Evolutionary conservation across 768 basidiomycete genomes (phyloP), one percentile per base, ranked within the genome.

Genomic region (Lactarius hengduanensis): DNA sequence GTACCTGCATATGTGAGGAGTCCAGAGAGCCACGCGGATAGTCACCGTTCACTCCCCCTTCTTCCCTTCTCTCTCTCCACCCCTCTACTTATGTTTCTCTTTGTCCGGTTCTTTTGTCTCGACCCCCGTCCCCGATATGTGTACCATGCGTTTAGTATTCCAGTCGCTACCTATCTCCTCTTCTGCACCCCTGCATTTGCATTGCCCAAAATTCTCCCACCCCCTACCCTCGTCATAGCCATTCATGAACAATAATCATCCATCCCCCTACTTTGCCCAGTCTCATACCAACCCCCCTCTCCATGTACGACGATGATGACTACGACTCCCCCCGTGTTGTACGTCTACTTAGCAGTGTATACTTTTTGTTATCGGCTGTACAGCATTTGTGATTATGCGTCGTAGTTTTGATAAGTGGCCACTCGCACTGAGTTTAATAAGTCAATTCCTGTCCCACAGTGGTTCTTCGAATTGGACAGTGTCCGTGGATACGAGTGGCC

Each of bases 1-100:
- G 73, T 95, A 94, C 73, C 73, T 88, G 69, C 78, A 77, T 61
- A 6, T 30, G 8, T 67, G 54, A 63, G 58, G 45, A 43, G 26
- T 28, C 36, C 32, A 43, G 47, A 54, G 50, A 53, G 28, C 8
- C 1, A 7, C 22, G 10, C 28, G 4, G 41, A 63, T 57, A 18
- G 15, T 38, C 22, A 55, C 53, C 43, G 22, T 40, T 28, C 28
- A 20, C 6, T 13, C 22, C 40, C 30, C 18, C 15, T 56, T 34
- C 55, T 4, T 30, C 55, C 30, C 28, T 16, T 32, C 54, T 10
- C 7, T 32, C 54, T 10, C 7, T 15, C 50, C 38, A 8, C 32
- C 11, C 59, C 41, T 36, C 28, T 32, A 4, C 65, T 61, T 62
- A 30, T 50, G 55, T 66, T 36, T 15, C 57, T 34, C 57, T 34